A percentile compares a stretch with the other conserved stretches of the same genome.
These are phyloP conservation scores for Schrenkiella parvula DNA, from an alignment of 345 rosid species.

Conservation along the genomic window DNA sequence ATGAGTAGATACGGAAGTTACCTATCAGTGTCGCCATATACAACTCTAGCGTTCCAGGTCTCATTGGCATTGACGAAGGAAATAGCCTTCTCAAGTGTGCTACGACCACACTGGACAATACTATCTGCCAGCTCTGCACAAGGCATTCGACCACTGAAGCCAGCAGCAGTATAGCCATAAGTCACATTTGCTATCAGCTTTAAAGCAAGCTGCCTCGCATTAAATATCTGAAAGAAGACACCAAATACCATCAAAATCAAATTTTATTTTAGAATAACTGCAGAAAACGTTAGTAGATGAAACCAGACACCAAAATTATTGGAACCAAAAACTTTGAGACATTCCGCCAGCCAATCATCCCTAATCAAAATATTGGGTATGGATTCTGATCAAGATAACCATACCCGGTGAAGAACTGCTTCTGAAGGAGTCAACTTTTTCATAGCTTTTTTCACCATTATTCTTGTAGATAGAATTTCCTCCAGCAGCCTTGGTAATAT, in stretches of 20 bases:
- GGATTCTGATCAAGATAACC: slow-evolving; percentile 23
- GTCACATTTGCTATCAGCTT: slow-evolving; percentile 98
- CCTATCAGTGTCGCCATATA: slow-evolving; percentile 99
- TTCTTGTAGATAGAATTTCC: slow-evolving; percentile 91
- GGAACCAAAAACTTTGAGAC: slow-evolving; percentile 1
- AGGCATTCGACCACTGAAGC: slow-evolving; percentile 99
- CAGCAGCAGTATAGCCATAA: slow-evolving; percentile 98
- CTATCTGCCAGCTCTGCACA: slow-evolving; percentile 99
- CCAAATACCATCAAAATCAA: slow-evolving; percentile 1
- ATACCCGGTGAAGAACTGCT: slow-evolving; percentile 83
- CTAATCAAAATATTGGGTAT: not conserved
- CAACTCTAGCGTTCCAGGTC: slow-evolving; percentile 78
- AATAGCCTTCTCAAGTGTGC: slow-evolving; percentile 89
- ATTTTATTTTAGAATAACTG: not conserved
- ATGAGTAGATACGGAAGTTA: slow-evolving; percentile 19
- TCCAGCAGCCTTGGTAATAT: slow-evolving; percentile 80
- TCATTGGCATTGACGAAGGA: slow-evolving; percentile 66
- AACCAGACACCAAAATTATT: not conserved
- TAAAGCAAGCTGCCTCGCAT: slow-evolving; percentile 97
- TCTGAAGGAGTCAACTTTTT: slow-evolving; percentile 77
- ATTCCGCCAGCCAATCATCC: not conserved
- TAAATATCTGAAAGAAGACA: slow-evolving; percentile 69
- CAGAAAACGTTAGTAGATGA: slow-evolving; percentile 9
- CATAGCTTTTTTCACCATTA: slow-evolving; percentile 92
- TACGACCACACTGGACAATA: slow-evolving; percentile 96